These are phyloP conservation scores for Bolboschoenus planiculmis DNA, from an alignment of 176 grass and related monocot genomes.

Conservation along the genomic window DNA sequence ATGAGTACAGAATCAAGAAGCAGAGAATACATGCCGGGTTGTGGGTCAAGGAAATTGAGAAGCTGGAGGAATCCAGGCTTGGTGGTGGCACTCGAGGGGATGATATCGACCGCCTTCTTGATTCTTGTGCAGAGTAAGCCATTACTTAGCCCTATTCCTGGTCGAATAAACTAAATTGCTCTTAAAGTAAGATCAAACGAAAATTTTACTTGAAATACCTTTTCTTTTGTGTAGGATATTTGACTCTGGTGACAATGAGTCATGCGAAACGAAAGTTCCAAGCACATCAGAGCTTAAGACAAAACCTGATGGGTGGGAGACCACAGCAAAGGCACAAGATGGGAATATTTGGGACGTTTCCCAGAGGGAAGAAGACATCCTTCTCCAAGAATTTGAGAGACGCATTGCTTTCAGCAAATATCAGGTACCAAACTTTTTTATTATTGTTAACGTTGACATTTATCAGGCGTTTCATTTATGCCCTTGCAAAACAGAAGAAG, in stretches of 20 bases:
- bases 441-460: neutral
- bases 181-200: neutral
- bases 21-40: conserved; percentile 78
- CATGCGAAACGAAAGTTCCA: conserved; percentile 57
- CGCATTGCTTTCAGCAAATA: conserved; percentile 90
- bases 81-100: conserved; percentile 47
- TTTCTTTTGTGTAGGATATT: conserved; percentile 54
- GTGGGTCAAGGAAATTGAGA: conserved; percentile 94
- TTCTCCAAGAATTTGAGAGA: conserved; percentile 96
- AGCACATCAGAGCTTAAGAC: conserved; percentile 67
- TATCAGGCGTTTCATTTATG: neutral
- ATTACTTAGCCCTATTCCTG: neutral
- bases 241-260: conserved; percentile 61
- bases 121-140: conserved; percentile 81
- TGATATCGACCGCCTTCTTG: conserved; percentile 78
- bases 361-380: conserved; percentile 83
- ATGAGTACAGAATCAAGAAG: conserved; percentile 83
- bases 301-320: conserved; percentile 94
- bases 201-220: neutral
- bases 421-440: conserved; percentile 33
- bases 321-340: conserved; percentile 57
- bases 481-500: neutral
- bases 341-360: conserved; percentile 93
- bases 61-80: conserved; percentile 77
- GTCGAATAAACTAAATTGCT: neutral